Evolutionary conservation across 768 basidiomycete species (phyloP), one percentile per base, ranked within the genome.

Genomic region (Sarcomyxa edulis): DNA sequence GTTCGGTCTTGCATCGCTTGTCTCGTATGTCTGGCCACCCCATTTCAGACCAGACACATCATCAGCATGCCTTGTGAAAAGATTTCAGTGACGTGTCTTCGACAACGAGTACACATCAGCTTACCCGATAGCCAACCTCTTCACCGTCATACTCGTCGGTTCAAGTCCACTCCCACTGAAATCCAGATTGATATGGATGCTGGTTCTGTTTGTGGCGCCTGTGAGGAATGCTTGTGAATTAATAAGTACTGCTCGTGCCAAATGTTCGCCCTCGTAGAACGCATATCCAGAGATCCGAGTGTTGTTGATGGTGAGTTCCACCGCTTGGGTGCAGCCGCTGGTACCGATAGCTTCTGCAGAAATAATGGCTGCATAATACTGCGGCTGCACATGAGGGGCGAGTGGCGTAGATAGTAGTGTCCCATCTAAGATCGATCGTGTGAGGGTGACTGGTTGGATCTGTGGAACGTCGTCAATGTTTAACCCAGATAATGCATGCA

Each of bases 321-420:
- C 50, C 15, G 69, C 59, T 28, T 56, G 57, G 1, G 69, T 58
- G 6, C 48, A 47, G 5, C 70, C 68, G n/a, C 57, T 65, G 10
- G 50, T 45, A 8, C 80, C 76, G 26, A 81, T 70, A 15, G 74
- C 69, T 56, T 78, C 78, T 5, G 69, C 74, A 28, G 71, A 67
- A 29, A 83, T 67, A 41, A 84, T 67, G 4, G 74, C 77, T 0
- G 71, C 74, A 45, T 84, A 84, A 55, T 84, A 85, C n/a, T 71
- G 62, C 0, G 82, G 74, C 46, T 81, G 80, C 39, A 84, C 61
- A 42, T 82, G 79, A 2, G 82, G 72, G 19, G 69, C 58, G 11
- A 70, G 58, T 0, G 81, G 77, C 4, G 56, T 53, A 14, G 69
- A 18, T 10, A 81, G 65, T 2, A 66, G 46, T 9, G 72, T 62